Evolutionary conservation across 2,329 filamentous ascomycete species (phyloP), one percentile per base, ranked within the genome.

Genomic region (Ophioceras dolichostomum): DNA sequence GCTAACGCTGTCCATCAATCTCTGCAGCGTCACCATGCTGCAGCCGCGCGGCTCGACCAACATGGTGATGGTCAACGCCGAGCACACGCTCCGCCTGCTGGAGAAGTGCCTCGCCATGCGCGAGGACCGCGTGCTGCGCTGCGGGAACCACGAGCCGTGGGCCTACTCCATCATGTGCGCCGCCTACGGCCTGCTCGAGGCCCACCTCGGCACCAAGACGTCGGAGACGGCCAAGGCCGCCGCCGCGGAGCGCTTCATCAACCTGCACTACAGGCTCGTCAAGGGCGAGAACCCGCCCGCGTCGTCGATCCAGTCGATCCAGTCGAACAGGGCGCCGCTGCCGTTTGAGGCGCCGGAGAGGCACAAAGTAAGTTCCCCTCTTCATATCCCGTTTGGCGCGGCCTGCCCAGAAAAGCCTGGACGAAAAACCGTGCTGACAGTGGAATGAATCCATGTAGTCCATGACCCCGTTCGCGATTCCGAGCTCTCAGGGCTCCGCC

Each of bases 111-210:
- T 77, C 27, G 55, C 57, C 33, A 70, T 78, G 62, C 76, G 76
- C 49, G 72, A 76, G 46, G 72, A 77, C 45, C 65, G 71, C 1
- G 64, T 77, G 7, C 52, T 78, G 18, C 61, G 72, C n/a, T 75
- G 70, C 43, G 73, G 73, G 13, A 76, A 76, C 55, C 73, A 75
- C 47, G 73, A 78, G 48, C 73, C 73, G 0, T 77, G 73, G 73
- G 71, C 71, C 14, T 76, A 76, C 51, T 72, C 68, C 39, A 75
- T 75, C 50, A 73, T 77, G 67, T 77, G 72, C 45, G 70, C 72
- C 3, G 70, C 73, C 1, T 60, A 69, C 19, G 73, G 73, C 3
- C 59, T 78, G 9, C 58, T 77, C 18, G 71, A 77, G 51, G 68
- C 70, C 0, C 73, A 78, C 42, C 57, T 77, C 12, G 70, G 68